Conservation (phyloP, 441 rosid genomes). For the Jatropha multifida region DNA sequence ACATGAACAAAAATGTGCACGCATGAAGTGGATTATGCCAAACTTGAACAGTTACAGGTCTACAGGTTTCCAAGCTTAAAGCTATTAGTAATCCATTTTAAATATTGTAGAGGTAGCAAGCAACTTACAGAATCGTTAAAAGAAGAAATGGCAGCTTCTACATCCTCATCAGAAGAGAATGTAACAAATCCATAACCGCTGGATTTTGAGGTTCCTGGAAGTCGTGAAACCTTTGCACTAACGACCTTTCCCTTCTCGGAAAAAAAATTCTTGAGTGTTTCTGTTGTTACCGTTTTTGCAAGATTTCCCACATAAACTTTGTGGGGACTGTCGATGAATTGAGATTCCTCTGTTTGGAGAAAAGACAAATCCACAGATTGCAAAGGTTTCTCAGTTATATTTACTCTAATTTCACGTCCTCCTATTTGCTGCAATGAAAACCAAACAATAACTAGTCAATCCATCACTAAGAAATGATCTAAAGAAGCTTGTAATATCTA, state of each 20-base stretch:
- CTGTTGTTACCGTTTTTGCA: slow-evolving; percentile 70
- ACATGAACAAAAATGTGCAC: neutral
- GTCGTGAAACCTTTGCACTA: slow-evolving; percentile 77
- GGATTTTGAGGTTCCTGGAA: slow-evolving; percentile 85
- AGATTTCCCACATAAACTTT: slow-evolving; percentile 93
- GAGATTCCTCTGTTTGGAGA: slow-evolving; percentile 66
- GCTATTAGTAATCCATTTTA: neutral
- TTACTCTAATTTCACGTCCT: slow-evolving; percentile 82
- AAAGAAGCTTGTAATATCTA: neutral
- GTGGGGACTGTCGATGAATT: slow-evolving; percentile 67
- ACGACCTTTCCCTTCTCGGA: slow-evolving; percentile 79
- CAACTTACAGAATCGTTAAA: slow-evolving; percentile 72
- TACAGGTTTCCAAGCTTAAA: neutral
- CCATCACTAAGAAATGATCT: slow-evolving; percentile 15
- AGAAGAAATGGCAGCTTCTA: slow-evolving; percentile 66
- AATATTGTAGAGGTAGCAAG: neutral
- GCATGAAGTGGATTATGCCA: too few species aligned
- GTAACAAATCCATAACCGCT: slow-evolving; percentile 84
- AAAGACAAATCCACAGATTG: slow-evolving; percentile 43
- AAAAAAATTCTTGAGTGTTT: slow-evolving; percentile 55
- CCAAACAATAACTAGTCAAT: slow-evolving; percentile 9
- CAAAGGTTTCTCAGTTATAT: slow-evolving; percentile 83
- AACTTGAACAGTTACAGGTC: neutral
- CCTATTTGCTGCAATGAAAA: slow-evolving; percentile 54
- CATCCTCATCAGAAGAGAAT: slow-evolving; percentile 83